A percentile compares a stretch with the other conserved stretches of the same genome.
Evolutionary conservation across 192 early-diverging fungal genomes (phyloP).

Genomic region (Backusella psychrophila): DNA sequence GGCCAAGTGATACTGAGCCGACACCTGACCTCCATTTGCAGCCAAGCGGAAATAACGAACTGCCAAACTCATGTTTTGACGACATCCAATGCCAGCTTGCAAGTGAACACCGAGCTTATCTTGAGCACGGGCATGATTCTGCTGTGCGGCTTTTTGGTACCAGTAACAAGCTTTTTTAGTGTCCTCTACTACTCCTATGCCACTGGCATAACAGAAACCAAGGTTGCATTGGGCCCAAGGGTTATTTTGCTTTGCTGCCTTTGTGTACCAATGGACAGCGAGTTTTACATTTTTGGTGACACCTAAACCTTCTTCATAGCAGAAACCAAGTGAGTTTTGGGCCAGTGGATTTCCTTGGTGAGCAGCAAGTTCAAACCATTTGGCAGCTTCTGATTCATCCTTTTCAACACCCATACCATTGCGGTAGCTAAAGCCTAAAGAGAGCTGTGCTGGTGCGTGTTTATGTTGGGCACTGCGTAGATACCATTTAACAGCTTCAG

Average conservation of each 20-base stretch:
- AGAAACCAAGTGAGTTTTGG: slow-evolving; percentile 73
- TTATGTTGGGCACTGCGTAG: slow-evolving; percentile 51
- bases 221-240: slow-evolving; percentile 85
- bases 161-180: slow-evolving; percentile 52
- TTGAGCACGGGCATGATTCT: slow-evolving; percentile 59
- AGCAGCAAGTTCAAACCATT: slow-evolving; percentile 55
- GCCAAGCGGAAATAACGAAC: slow-evolving; percentile 57
- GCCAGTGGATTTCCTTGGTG: slow-evolving; percentile 51
- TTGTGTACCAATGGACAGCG: slow-evolving; percentile 64
- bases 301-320: slow-evolving; percentile 82
- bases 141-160: slow-evolving; percentile 64
- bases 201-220: slow-evolving; percentile 76
- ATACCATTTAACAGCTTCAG: slow-evolving; percentile 59
- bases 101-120: slow-evolving; percentile 55
- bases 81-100: slow-evolving; percentile 48
- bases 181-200: slow-evolving; percentile 66
- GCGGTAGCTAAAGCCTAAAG: slow-evolving; percentile 59
- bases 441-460: slow-evolving; percentile 54
- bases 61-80: slow-evolving; percentile 43
- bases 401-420: slow-evolving; percentile 55
- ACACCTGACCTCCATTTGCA: slow-evolving; percentile 66
- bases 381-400: slow-evolving; percentile 47
- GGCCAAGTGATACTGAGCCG: slow-evolving; percentile 50
- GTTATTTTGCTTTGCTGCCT: slow-evolving; percentile 68
- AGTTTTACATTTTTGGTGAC: slow-evolving; percentile 47